Percentiles rank a stretch among this genome's conserved stretches.
Evolutionary conservation across 2,329 filamentous ascomycete genomes (phyloP).

Genomic region (Aspergillus piperis): DNA sequence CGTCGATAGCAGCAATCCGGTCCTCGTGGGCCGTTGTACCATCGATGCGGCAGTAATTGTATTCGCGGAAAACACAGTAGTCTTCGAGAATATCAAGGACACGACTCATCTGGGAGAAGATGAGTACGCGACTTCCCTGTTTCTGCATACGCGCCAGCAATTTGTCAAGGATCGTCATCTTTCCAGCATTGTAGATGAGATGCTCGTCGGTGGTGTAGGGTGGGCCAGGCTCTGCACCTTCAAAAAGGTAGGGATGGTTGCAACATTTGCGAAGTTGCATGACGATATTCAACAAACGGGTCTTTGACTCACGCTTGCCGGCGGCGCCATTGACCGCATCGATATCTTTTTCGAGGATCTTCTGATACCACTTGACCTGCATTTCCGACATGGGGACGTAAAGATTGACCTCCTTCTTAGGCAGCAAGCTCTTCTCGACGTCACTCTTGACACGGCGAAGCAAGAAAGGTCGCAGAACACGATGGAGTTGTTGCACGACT

Average conservation of each 20-base stretch:
- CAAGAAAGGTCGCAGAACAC: constrained; percentile 88
- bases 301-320: constrained; percentile 97
- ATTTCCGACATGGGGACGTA: constrained; percentile 99
- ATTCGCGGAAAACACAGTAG: constrained; percentile 94
- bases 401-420: constrained; percentile 95
- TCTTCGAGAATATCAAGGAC: constrained; percentile 95
- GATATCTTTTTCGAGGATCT: constrained; percentile 98
- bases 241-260: constrained; percentile 97
- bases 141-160: constrained; percentile 78
- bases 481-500: constrained; percentile 92
- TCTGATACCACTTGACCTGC: constrained; percentile 99
- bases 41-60: constrained; percentile 96
- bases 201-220: constrained; percentile 99
- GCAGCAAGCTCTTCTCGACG: constrained; percentile 94
- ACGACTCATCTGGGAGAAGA: constrained; percentile 99
- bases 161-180: constrained; percentile 97
- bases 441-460: constrained; percentile 95
- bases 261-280: constrained; percentile 99
- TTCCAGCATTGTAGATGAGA: constrained; percentile 86
- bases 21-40: constrained; percentile 96
- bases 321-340: constrained; percentile 96
- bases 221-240: constrained; percentile 93
- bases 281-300: constrained; percentile 93
- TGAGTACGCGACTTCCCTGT: constrained; percentile 91
- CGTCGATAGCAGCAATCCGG: constrained; percentile 94